Conservation (phyloP, 345 rosid species). For the thale cress (Arabidopsis thaliana) region TAIR10.1 NC_003070.9:17756501-17757000, state of each 20-base stretch:
- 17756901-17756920: not conserved
- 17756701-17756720: slow-evolving; percentile 10
- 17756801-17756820: slow-evolving; percentile 20
- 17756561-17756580: slow-evolving; percentile 10
- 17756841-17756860: slow-evolving; percentile 26
- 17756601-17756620: slow-evolving; percentile 70
- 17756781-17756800: slow-evolving; percentile 1
- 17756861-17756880: slow-evolving; percentile 26
- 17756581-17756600: slow-evolving; percentile 60
- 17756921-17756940: not conserved
- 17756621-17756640: slow-evolving; percentile 96
- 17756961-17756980: slow-evolving; percentile 9
- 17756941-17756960: not conserved
- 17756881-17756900: not conserved
- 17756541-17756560: slow-evolving; percentile 23
- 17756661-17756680: slow-evolving; percentile 97
- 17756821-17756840: slow-evolving; percentile 29
- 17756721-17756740: slow-evolving; percentile 18
- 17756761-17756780: slow-evolving; percentile 24
- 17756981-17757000: slow-evolving; percentile 20
- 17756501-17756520: slow-evolving; percentile 24
- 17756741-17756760: slow-evolving; percentile 11
- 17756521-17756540: slow-evolving; percentile 26
- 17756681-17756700: slow-evolving; percentile 70
- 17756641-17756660: slow-evolving; percentile 90